Evolutionary conservation across 1,284 basidiomycete species (phyloP).

Genomic region (Fistulina hepatica): DNA sequence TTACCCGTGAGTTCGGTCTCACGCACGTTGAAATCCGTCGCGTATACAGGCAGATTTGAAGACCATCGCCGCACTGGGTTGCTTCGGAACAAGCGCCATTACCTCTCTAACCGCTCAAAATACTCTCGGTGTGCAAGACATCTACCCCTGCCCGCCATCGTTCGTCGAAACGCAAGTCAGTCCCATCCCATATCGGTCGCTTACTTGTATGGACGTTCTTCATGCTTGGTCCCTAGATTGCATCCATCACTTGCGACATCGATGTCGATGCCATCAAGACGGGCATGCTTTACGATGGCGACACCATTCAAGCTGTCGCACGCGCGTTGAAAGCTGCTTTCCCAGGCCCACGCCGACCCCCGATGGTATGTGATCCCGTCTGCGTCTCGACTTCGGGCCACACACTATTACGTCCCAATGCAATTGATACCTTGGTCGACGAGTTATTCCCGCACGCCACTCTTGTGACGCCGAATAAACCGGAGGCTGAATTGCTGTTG

Average conservation of each 20-base stretch:
- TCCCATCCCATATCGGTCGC: slow-evolving; percentile 5
- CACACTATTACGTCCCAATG: slow-evolving; percentile 59
- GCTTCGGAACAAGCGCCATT: slow-evolving; percentile 80
- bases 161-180: slow-evolving; percentile 66
- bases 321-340: slow-evolving; percentile 34
- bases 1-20: slow-evolving; percentile 3
- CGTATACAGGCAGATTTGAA: slow-evolving; percentile 70
- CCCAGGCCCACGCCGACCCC: slow-evolving; percentile 25
- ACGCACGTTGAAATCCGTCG: neutral
- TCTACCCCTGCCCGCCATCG: slow-evolving; percentile 52
- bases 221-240: slow-evolving; percentile 40
- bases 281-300: slow-evolving; percentile 71
- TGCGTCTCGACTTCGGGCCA: slow-evolving; percentile 92
- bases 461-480: slow-evolving; percentile 81
- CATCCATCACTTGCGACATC: slow-evolving; percentile 68
- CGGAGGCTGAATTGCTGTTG: slow-evolving; percentile 70
- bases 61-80: slow-evolving; percentile 69
- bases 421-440: slow-evolving; percentile 47
- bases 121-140: slow-evolving; percentile 71
- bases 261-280: slow-evolving; percentile 75
- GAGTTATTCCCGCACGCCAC: slow-evolving; percentile 66
- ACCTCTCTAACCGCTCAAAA: slow-evolving; percentile 92
- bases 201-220: slow-evolving; percentile 4
- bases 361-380: slow-evolving; percentile 80
- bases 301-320: slow-evolving; percentile 34